Base-by-base conservation (phyloP, 75 land plant species). In the Gnetum montanum region DNA sequence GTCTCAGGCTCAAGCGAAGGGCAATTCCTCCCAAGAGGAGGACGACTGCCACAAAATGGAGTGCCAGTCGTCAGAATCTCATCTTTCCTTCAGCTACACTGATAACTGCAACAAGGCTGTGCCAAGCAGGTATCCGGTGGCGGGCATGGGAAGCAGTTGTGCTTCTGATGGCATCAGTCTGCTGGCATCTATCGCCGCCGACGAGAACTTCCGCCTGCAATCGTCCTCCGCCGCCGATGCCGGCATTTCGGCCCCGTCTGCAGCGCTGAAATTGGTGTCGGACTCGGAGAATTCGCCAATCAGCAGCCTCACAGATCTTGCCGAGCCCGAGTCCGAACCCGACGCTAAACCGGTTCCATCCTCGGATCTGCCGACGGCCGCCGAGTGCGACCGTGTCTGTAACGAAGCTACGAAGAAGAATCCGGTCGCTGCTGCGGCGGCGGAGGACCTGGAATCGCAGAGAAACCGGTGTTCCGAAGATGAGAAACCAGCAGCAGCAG, bases 111-210 rank as follows among this genome's bases (percentile, higher is more conserved):
- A n/a, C n/a, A n/a, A n/a, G n/a, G n/a, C n/a, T n/a, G n/a, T n/a
- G n/a, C n/a, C n/a, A n/a, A n/a, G n/a, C n/a, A n/a, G n/a, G n/a
- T n/a, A n/a, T n/a, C n/a, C n/a, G n/a, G n/a, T n/a, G n/a, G n/a
- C n/a, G n/a, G n/a, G n/a, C n/a, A n/a, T n/a, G n/a, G n/a, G n/a
- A n/a, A n/a, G n/a, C n/a, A n/a, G n/a, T n/a, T n/a, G n/a, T 58
- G 12, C 25, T 34, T 24, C 59, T 31, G 65, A 36, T 26, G 65
- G 65, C 15, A 63, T 63, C 27, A 63, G 65, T 28, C 60, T 63
- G 11, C 43, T 63, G 33, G 65, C 65, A 22, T 49, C 65, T 34
- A 61, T 63, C n/a, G 65, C 65, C 3, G 65, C 65, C 12, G 61
- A 58, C 60, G 65, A 63, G 36, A 36, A 49, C 29, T 13, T 63